phyloP scores from a whole-genome alignment of 1,284 basidiomycete species.

The Tremellales sp. region DNA sequence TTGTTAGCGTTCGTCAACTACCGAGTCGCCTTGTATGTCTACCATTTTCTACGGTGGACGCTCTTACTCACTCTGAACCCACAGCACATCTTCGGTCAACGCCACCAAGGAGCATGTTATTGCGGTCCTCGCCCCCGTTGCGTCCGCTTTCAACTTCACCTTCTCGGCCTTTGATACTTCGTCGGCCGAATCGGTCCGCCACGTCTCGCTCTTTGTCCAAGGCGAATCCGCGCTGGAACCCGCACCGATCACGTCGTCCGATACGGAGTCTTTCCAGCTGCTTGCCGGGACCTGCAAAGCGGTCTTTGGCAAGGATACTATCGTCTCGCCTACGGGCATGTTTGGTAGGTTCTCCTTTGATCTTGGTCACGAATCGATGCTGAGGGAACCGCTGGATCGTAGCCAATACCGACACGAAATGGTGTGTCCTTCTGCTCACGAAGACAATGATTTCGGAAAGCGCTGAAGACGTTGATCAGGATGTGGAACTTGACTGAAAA shows the following conservation, averaged over 20 bases:
- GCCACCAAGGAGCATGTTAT: conserved; percentile 47
- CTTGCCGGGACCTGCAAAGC: conserved; percentile 48
- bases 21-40: conserved; percentile 48
- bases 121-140: conserved; percentile 44
- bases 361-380: background rate
- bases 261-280: conserved; percentile 45
- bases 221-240: conserved; percentile 46
- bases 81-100: conserved; percentile 45
- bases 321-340: conserved; percentile 53
- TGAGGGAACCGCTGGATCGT: background rate
- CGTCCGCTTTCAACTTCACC: conserved; percentile 46
- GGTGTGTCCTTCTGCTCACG: too few species aligned
- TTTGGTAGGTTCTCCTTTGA: conserved; percentile 31
- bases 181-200: conserved; percentile 13
- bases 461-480: too few species aligned
- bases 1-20: conserved; percentile 49
- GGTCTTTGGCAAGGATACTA: conserved; percentile 46
- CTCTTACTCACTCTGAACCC: background rate
- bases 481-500: conserved; percentile 49
- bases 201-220: conserved; percentile 21
- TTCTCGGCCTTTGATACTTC: conserved; percentile 27
- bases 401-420: conserved; percentile 51
- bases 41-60: background rate
- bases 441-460: background rate
- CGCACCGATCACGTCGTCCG: conserved; percentile 50